Conservation (phyloP, 139 green algal genomes). For the Chlamydomonas urium region DNA sequence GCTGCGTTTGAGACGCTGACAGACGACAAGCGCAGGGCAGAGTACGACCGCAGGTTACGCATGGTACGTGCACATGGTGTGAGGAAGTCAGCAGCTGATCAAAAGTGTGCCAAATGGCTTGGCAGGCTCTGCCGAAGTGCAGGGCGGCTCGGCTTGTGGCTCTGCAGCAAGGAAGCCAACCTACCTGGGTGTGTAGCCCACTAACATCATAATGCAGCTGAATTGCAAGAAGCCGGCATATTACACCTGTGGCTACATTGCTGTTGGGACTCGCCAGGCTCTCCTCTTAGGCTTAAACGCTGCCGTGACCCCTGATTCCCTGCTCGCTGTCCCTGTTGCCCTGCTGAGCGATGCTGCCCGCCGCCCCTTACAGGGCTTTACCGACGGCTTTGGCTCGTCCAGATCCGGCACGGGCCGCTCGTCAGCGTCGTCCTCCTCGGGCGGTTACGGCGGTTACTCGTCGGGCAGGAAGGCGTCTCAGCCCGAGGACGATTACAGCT, state of each 20-base stretch:
- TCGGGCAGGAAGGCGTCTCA: neutral
- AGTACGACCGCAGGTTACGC: constrained; percentile 46
- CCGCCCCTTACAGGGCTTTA: constrained; percentile 10
- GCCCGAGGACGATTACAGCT: constrained; percentile 11
- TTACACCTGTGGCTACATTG: too few species aligned
- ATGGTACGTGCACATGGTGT: constrained; percentile 34
- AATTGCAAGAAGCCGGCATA: too few species aligned
- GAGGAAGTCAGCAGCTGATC: constrained; percentile 13
- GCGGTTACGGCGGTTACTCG: neutral
- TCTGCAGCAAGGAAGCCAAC: neutral
- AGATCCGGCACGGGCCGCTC: neutral
- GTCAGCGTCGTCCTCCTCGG: too few species aligned
- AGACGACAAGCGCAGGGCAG: constrained; percentile 22
- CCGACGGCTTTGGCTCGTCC: neutral
- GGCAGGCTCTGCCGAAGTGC: constrained; percentile 2
- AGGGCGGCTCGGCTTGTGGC: neutral
- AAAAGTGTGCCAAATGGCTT: neutral
- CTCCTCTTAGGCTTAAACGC: too few species aligned
- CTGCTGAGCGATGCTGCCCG: too few species aligned
- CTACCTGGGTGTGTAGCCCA: too few species aligned
- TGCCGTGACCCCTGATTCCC: too few species aligned
- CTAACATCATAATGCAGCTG: too few species aligned
- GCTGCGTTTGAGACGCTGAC: constrained; percentile 67
- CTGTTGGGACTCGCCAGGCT: too few species aligned
- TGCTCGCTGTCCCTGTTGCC: too few species aligned